Evolutionary conservation across 2,329 filamentous ascomycete species (phyloP), one percentile per base, ranked within the genome.

Genomic region (Phialophora verrucosa): DNA sequence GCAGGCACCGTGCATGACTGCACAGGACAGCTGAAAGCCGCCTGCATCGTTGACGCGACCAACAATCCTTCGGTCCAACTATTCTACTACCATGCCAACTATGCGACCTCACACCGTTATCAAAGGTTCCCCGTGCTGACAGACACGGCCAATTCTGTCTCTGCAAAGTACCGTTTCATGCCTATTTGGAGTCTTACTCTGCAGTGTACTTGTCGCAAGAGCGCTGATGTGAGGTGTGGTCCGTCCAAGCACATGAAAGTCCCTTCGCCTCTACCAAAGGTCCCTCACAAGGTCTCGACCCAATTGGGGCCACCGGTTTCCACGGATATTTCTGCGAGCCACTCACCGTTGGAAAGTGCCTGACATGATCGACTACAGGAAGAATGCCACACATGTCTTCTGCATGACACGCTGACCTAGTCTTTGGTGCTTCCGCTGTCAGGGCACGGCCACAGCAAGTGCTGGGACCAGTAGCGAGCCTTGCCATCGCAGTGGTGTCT

Each of bases 401-500:
- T 57, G 61, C 65, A 64, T 55, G 25, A 58, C 49, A 64, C 57
- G 57, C 54, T 44, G 54, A 44, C 32, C 8, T 17, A 38, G 27
- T 11, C 29, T n/a, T 20, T 31, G 53, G 53, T 4, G 14, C 31
- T 59, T 44, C 38, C 27, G 58, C 59, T 62, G 59, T 44, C 50
- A 67, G 62, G 57, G 58, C 56, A 55, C 51, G 55, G 59, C 49
- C 47, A 51, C 31, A 53, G 20, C 51, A 38, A 12, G 11, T 44
- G 20, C 29, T 54, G 59, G 59, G 50, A 56, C 63, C 66, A 68
- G 53, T 68, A 57, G 60, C 60, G 32, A 59, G 56, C 32, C 25
- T 68, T 49, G 66, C 66, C 66, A 63, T 65, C 62, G 27, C 32
- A 55, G 54, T 61, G 67, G 67, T 66, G 57, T 64, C 67, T 66